Evolutionary conservation across 495 filamentous ascomycete genomes (phyloP).

Genomic region (Penicillium bialowiezense): DNA sequence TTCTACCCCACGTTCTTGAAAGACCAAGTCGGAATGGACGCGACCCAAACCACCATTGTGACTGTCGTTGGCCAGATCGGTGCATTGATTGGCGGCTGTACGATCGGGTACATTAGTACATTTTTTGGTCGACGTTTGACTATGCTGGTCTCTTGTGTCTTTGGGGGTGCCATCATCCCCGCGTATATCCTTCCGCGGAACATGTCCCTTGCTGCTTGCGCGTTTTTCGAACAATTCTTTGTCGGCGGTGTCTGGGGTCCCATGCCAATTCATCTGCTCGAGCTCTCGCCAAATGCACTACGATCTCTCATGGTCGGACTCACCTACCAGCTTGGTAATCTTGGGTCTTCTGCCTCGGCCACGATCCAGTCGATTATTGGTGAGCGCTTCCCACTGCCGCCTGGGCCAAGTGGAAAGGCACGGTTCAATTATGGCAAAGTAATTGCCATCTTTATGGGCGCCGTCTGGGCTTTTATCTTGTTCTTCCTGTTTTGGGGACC

Average conservation of each 20-base stretch:
- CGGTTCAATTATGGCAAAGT: conserved; percentile 34
- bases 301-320: conserved; percentile 33
- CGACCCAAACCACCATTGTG: conserved; percentile 35
- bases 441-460: conserved; percentile 29
- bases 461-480: conserved; percentile 32
- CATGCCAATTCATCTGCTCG: conserved; percentile 33
- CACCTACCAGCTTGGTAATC: conserved; percentile 38
- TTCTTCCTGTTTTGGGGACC: conserved; percentile 35
- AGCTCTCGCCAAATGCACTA: conserved; percentile 28
- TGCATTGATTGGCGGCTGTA: conserved; percentile 27
- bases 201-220: conserved; percentile 27
- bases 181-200: conserved; percentile 29
- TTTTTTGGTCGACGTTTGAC: conserved; percentile 35
- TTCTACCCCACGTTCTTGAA: conserved; percentile 44
- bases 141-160: conserved; percentile 31
- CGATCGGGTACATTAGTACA: conserved; percentile 34
- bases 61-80: conserved; percentile 30
- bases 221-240: conserved; percentile 38
- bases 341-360: conserved; percentile 32
- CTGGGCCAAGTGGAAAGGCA: conserved; percentile 15
- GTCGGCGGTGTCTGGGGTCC: conserved; percentile 34
- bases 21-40: conserved; percentile 27
- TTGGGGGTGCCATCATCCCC: conserved; percentile 32
- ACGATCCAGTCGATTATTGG: conserved; percentile 40
- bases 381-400: conserved; percentile 29